Evolutionary conservation across 2,329 filamentous ascomycete genomes (phyloP).

Genomic region (Pyrenochaeta sp.): DNA sequence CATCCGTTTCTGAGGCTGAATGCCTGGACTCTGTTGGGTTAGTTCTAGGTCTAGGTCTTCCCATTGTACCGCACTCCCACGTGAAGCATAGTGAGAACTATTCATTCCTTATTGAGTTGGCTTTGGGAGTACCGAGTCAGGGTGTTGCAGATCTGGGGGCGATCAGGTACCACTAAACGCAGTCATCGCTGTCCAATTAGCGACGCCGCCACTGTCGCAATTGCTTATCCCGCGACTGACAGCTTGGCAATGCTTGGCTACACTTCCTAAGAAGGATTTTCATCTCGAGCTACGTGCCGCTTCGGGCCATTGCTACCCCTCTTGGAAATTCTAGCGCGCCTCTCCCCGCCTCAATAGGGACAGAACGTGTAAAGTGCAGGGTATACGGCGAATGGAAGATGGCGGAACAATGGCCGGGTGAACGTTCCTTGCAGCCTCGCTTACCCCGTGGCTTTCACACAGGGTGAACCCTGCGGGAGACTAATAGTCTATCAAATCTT

Average conservation of each 20-base stretch:
- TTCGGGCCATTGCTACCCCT: neutral
- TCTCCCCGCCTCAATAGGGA: neutral
- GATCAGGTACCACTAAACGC: neutral
- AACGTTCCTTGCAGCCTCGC: too few relatives aligned
- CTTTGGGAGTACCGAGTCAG: too few relatives aligned
- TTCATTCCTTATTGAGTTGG: too few relatives aligned
- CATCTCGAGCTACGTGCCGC: neutral
- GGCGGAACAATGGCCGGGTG: too few relatives aligned
- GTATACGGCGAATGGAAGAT: too few relatives aligned
- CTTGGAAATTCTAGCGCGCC: neutral
- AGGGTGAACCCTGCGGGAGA: too few relatives aligned
- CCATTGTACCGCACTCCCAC: neutral
- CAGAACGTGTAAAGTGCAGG: too few relatives aligned
- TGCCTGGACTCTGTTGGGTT: conserved; percentile 2
- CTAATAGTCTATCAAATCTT: too few relatives aligned
- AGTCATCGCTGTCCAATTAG: neutral
- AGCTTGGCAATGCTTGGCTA: too few relatives aligned
- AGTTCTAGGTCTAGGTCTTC: neutral
- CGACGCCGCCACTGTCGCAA: neutral
- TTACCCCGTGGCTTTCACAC: too few relatives aligned
- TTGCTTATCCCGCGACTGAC: too few relatives aligned
- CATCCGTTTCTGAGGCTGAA: conserved; percentile 3
- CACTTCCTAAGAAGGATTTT: neutral
- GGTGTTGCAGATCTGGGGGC: neutral
- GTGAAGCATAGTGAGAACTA: neutral